Conservation (phyloP, 1,139 yeast genomes). For the Sugiyamaella pinicola region DNA sequence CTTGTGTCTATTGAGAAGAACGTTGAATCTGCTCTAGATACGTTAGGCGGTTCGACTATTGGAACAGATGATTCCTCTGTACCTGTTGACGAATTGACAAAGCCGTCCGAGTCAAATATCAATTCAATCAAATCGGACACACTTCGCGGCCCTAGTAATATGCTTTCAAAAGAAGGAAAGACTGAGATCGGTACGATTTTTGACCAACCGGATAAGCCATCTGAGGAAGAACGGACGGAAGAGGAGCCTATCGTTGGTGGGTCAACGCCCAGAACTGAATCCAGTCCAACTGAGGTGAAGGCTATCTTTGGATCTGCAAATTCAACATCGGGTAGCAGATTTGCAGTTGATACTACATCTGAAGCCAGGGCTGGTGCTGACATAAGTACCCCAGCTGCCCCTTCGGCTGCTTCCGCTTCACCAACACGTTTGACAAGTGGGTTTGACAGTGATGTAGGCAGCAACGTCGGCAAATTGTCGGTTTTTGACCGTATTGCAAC, state of each 20-base stretch:
- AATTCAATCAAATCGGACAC: too few species aligned
- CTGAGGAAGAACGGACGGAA: background rate
- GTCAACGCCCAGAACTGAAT: background rate
- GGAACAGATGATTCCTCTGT: background rate
- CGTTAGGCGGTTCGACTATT: background rate
- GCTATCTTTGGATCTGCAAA: background rate
- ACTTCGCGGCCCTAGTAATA: too few species aligned
- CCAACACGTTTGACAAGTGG: background rate
- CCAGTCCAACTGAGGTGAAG: background rate
- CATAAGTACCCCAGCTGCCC: too few species aligned
- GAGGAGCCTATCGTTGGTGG: slow-evolving; percentile 1
- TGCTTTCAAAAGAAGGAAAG: background rate
- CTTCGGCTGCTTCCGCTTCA: background rate
- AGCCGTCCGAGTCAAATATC: background rate
- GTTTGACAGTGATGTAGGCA: background rate
- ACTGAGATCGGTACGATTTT: background rate
- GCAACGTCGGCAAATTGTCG: background rate
- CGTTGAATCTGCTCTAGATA: slow-evolving; percentile 11
- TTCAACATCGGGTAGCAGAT: background rate
- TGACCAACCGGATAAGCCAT: background rate
- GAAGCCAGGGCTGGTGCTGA: background rate
- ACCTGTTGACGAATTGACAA: background rate
- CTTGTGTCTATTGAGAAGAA: background rate
- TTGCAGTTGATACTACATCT: background rate
- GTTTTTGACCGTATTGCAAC: background rate